phyloP scores from a whole-genome alignment of 2,329 filamentous ascomycete species.

The Apiospora marii region DNA sequence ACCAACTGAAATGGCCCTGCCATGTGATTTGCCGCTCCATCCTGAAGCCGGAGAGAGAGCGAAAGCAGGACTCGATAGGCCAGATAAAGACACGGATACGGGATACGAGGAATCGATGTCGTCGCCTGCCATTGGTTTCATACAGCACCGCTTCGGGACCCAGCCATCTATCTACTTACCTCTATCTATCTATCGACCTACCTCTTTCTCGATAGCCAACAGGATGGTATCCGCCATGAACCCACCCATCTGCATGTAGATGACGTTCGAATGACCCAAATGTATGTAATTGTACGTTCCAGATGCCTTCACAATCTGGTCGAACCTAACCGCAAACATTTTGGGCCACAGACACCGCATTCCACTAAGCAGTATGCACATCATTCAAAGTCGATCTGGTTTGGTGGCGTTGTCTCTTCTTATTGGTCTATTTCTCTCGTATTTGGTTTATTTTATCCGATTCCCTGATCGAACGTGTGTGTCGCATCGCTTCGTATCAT shows the following conservation, averaged over 20 bases:
- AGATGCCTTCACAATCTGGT: too few species aligned
- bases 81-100: background rate
- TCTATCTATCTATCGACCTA: too few species aligned
- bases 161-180: background rate
- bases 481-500: background rate
- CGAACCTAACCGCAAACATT: too few species aligned
- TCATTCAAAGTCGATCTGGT: background rate
- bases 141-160: background rate
- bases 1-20: background rate
- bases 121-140: too few species aligned
- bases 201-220: background rate
- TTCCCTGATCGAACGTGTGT: slow-evolving; percentile 6
- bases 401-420: background rate
- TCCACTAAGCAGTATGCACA: too few species aligned
- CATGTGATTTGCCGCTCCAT: background rate
- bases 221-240: background rate
- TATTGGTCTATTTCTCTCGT: background rate
- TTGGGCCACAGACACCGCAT: too few species aligned
- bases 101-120: too few species aligned
- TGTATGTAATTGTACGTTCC: too few species aligned
- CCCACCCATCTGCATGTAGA: background rate
- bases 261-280: too few species aligned
- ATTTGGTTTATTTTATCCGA: background rate
- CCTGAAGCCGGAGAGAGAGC: background rate
- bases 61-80: background rate